Evolutionary conservation across 1,284 basidiomycete genomes (phyloP).

Genomic region (Cystobasidiaceae sp.): DNA sequence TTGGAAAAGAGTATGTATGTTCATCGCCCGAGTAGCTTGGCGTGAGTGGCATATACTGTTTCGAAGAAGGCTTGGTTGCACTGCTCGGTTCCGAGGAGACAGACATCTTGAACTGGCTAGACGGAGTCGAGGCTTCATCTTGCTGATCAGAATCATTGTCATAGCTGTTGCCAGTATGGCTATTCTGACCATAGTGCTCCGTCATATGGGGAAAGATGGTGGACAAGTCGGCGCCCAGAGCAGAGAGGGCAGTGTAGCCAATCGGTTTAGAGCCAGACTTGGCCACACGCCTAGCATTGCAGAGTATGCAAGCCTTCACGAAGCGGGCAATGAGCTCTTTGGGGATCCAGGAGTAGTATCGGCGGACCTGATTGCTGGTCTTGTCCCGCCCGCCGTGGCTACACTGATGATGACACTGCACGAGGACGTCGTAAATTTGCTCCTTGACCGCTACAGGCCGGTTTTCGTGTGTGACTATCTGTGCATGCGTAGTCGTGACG

Average conservation of each 20-base stretch:
- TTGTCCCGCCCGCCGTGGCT: constrained; percentile 72
- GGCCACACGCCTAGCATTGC: constrained; percentile 43
- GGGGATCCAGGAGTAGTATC: constrained; percentile 70
- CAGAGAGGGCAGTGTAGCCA: neutral
- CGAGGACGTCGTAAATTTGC: constrained; percentile 67
- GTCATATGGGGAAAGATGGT: no score
- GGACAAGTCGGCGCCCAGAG: constrained; percentile 1
- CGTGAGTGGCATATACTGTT: neutral
- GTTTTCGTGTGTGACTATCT: constrained; percentile 60
- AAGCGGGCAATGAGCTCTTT: constrained; percentile 67
- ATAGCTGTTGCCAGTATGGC: no score
- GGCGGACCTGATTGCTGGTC: constrained; percentile 54
- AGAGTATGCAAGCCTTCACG: constrained; percentile 68
- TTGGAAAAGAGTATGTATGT: no score
- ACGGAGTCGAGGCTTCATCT: no score
- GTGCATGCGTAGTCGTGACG: constrained; percentile 52
- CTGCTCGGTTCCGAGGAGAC: no score
- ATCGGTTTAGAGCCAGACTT: constrained; percentile 3
- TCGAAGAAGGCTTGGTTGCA: no score
- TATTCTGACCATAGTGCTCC: no score
- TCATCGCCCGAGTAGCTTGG: neutral
- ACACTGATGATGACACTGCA: constrained; percentile 60
- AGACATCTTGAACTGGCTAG: no score
- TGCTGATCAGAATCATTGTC: no score
- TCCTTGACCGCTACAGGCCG: constrained; percentile 66